Evolutionary conservation across 257 asterid genomes (phyloP).

Genomic region (Solanum neorickii): DNA sequence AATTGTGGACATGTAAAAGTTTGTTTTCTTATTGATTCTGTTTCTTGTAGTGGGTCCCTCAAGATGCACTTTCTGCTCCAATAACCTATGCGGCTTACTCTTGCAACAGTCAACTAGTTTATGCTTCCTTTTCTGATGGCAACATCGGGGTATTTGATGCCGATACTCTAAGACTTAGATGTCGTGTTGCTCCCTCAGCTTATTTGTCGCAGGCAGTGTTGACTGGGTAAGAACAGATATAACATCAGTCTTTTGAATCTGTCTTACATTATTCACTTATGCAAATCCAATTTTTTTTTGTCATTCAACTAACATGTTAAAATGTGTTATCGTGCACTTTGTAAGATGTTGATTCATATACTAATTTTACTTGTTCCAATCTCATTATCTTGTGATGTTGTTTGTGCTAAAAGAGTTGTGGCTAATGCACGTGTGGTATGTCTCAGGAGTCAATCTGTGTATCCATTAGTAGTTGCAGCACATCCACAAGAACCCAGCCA

Average conservation of each 20-base stretch:
- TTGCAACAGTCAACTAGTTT: slow-evolving; percentile 84
- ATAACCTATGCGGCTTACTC: slow-evolving; percentile 86
- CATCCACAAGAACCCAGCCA: slow-evolving; percentile 86
- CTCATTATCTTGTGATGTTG: not conserved
- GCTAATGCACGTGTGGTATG: not conserved
- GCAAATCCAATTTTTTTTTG: not conserved
- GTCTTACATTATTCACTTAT: not conserved
- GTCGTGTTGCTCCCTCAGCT: slow-evolving; percentile 75
- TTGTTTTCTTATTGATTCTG: slow-evolving; percentile 4
- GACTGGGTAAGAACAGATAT: slow-evolving; percentile 52
- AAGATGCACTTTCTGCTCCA: slow-evolving; percentile 80
- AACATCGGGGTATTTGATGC: slow-evolving; percentile 84
- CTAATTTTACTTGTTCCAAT: not conserved
- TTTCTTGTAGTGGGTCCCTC: slow-evolving; percentile 79
- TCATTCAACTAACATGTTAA: not conserved
- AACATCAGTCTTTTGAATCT: not conserved
- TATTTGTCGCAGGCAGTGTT: slow-evolving; percentile 52
- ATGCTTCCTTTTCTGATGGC: slow-evolving; percentile 84
- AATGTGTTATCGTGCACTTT: not conserved
- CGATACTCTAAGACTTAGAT: slow-evolving; percentile 72
- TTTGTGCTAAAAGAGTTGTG: not conserved
- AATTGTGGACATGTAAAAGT: not conserved
- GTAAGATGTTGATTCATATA: not conserved
- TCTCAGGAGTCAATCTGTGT: slow-evolving; percentile 54
- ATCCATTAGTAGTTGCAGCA: slow-evolving; percentile 71